These are phyloP conservation scores for Metschnikowia drakensbergensis DNA, from an alignment of 805 yeast species.

Conservation along the genomic window DNA sequence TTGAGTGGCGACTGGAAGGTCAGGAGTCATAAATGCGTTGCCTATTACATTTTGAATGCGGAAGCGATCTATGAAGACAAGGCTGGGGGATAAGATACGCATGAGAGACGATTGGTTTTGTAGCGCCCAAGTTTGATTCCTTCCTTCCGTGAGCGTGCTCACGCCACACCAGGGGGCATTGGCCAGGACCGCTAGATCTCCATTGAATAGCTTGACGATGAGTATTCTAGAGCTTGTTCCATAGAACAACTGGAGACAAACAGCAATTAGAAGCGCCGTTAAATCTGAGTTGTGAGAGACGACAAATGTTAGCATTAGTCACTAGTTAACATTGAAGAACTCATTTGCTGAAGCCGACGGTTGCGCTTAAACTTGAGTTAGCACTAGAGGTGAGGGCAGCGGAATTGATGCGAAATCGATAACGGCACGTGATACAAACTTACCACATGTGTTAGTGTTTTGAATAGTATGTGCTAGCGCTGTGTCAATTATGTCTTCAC, in stretches of 20 bases:
- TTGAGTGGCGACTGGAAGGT: constrained; percentile 5
- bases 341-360: background rate
- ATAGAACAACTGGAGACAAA: constrained; percentile 11
- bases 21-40: constrained; percentile 3
- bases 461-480: too few species aligned
- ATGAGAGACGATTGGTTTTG: constrained; percentile 6
- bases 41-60: constrained; percentile 2
- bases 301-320: constrained; percentile 15
- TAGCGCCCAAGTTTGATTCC: constrained; percentile 10
- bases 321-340: background rate
- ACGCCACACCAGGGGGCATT: constrained; percentile 29
- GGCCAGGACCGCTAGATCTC: constrained; percentile 2
- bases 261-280: constrained; percentile 19
- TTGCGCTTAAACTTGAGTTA: background rate
- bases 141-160: constrained; percentile 17
- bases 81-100: constrained; percentile 5
- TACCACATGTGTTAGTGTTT: background rate
- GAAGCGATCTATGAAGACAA: constrained; percentile 9
- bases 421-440: background rate
- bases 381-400: background rate
- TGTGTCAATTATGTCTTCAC: too few species aligned
- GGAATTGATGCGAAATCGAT: background rate
- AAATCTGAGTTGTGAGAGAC: constrained; percentile 19
- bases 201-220: constrained; percentile 16
- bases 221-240: constrained; percentile 11